phyloP scores from a whole-genome alignment of 2,329 filamentous ascomycete genomes.

The Stromatinia cepivora region DNA sequence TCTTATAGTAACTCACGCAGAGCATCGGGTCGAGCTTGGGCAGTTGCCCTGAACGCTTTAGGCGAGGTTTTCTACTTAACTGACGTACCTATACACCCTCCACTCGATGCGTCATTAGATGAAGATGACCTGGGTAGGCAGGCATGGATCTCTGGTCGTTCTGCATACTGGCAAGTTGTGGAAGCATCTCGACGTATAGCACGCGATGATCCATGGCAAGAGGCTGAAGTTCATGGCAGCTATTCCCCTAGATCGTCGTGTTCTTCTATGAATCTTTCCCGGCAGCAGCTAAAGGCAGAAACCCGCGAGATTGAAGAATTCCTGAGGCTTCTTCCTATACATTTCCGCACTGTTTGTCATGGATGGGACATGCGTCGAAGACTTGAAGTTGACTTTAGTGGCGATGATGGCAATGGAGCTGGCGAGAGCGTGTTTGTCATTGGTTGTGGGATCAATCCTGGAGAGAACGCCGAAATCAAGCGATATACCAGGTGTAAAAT shows the following conservation, averaged over 20 bases:
- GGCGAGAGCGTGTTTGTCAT: slow-evolving; percentile 79
- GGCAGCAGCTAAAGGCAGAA: slow-evolving; percentile 71
- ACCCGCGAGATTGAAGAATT: slow-evolving; percentile 80
- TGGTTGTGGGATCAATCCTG: slow-evolving; percentile 56
- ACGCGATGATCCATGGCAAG: slow-evolving; percentile 70
- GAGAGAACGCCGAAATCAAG: slow-evolving; percentile 49
- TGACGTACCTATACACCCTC: slow-evolving; percentile 61
- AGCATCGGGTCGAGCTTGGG: slow-evolving; percentile 74
- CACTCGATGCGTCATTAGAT: slow-evolving; percentile 46
- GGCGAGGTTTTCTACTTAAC: slow-evolving; percentile 88
- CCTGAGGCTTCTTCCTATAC: slow-evolving; percentile 67
- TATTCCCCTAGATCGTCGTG: slow-evolving; percentile 81
- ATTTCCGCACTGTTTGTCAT: slow-evolving; percentile 75
- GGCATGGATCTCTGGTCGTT: slow-evolving; percentile 79
- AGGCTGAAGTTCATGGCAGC: slow-evolving; percentile 65
- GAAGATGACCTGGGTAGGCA: slow-evolving; percentile 60
- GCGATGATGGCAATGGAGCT: slow-evolving; percentile 71
- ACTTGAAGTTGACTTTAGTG: slow-evolving; percentile 86
- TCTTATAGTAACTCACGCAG: slow-evolving; percentile 72
- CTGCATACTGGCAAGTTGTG: slow-evolving; percentile 76
- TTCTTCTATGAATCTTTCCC: slow-evolving; percentile 68
- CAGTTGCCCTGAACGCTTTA: slow-evolving; percentile 88
- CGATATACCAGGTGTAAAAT: slow-evolving; percentile 57
- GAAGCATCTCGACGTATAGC: slow-evolving; percentile 74
- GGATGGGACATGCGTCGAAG: slow-evolving; percentile 91